These are phyloP conservation scores for Penicillium silybi DNA, from an alignment of 495 filamentous ascomycete genomes.

Conservation along the genomic window DNA sequence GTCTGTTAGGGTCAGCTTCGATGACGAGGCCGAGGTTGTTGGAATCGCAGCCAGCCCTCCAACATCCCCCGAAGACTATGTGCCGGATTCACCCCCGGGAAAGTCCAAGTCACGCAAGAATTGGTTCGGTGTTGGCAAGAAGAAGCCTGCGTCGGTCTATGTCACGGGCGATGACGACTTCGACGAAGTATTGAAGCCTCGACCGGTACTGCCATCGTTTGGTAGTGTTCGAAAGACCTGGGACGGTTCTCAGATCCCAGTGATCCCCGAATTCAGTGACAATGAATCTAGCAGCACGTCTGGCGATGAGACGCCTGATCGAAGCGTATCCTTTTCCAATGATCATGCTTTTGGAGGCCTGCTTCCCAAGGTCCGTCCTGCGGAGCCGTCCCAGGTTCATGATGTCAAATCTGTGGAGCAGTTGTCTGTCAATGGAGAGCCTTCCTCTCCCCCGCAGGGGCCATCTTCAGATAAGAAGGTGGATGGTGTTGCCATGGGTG, in stretches of 20 bases:
- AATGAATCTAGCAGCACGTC: constrained; percentile 38
- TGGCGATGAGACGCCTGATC: constrained; percentile 22
- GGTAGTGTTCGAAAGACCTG: constrained; percentile 63
- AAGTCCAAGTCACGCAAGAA: constrained; percentile 42
- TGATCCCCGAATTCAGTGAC: constrained; percentile 29
- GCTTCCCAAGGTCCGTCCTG: constrained; percentile 32
- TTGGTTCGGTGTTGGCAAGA: constrained; percentile 54
- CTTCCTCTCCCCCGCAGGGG: background rate
- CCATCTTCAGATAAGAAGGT: background rate
- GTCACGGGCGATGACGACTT: constrained; percentile 48
- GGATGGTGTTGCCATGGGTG: background rate
- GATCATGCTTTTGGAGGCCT: constrained; percentile 63
- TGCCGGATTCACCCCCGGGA: constrained; percentile 43
- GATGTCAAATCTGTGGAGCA: constrained; percentile 13
- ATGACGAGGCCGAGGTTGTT: constrained; percentile 64
- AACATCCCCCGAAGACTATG: constrained; percentile 47
- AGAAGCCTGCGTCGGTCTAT: constrained; percentile 40
- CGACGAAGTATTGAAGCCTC: constrained; percentile 66
- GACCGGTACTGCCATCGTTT: constrained; percentile 76
- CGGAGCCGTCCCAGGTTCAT: constrained; percentile 1
- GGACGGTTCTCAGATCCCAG: constrained; percentile 20
- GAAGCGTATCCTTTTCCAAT: constrained; percentile 45
- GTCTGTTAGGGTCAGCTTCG: constrained; percentile 77
- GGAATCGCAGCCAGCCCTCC: constrained; percentile 54
- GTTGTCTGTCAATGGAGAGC: constrained; percentile 8